Conservation (phyloP, 441 rosid genomes). For the Euphorbia schlechtendalii region DNA sequence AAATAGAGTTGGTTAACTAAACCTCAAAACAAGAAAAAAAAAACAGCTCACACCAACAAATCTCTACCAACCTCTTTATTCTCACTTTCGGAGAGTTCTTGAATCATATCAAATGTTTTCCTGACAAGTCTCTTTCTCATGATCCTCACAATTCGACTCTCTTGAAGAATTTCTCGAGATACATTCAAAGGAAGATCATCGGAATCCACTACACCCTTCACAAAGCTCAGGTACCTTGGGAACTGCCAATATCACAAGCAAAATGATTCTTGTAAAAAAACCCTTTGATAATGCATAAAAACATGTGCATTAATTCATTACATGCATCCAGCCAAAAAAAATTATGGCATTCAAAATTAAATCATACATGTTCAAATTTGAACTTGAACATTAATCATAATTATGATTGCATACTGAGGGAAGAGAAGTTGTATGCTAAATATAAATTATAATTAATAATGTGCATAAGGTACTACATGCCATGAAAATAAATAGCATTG, state of each 20-base stretch:
- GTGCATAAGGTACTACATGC: background rate
- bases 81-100: conserved; percentile 77
- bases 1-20: conserved; percentile 5
- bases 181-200: conserved; percentile 96
- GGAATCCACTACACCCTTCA: conserved; percentile 94
- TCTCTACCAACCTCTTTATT: conserved; percentile 65
- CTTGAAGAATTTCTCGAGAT: conserved; percentile 96
- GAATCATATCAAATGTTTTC: conserved; percentile 95
- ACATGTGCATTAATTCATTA: too few relatives aligned
- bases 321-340: too few relatives aligned
- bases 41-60: background rate
- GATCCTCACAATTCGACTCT: conserved; percentile 90
- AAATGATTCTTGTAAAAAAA: background rate
- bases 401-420: too few relatives aligned
- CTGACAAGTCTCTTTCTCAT: conserved; percentile 98
- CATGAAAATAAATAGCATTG: background rate
- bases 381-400: too few relatives aligned
- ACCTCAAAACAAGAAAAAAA: conserved; percentile 7
- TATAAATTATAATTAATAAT: background rate
- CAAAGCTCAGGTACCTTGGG: conserved; percentile 93
- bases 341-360: too few relatives aligned
- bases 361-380: too few relatives aligned
- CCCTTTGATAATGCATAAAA: too few relatives aligned
- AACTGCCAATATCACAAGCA: conserved; percentile 42
- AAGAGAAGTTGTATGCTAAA: too few relatives aligned